Evolutionary conservation across 345 rosid genomes (phyloP).

Genomic region (Pistacia atlantica): DNA sequence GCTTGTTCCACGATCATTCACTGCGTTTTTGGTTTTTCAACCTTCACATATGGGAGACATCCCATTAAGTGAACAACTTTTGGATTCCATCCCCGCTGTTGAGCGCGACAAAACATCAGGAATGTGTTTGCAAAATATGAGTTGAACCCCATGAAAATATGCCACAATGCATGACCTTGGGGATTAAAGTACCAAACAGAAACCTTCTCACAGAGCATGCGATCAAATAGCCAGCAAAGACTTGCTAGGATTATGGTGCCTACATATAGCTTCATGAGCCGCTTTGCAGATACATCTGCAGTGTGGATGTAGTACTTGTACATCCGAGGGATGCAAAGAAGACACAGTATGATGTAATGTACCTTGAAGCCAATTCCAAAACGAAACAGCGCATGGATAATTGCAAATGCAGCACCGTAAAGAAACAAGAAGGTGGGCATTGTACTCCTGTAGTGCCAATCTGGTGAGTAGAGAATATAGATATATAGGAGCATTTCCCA

Average conservation of each 20-base stretch:
- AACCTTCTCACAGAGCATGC: slow-evolving; percentile 56
- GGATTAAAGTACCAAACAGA: slow-evolving; percentile 75
- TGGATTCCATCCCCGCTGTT: slow-evolving; percentile 80
- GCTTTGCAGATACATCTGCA: slow-evolving; percentile 60
- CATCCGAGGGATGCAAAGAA: slow-evolving; percentile 87
- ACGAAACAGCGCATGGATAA: slow-evolving; percentile 61
- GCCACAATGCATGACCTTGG: slow-evolving; percentile 96
- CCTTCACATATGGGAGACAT: slow-evolving; percentile 76
- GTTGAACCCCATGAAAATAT: slow-evolving; percentile 83
- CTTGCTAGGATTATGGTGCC: slow-evolving; percentile 60
- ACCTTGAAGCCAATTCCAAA: slow-evolving; percentile 87
- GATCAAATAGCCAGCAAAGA: slow-evolving; percentile 76
- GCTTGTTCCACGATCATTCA: slow-evolving; percentile 18
- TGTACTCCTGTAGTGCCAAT: slow-evolving; percentile 94
- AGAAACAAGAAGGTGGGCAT: slow-evolving; percentile 96
- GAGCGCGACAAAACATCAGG: slow-evolving; percentile 96
- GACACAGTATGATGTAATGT: slow-evolving; percentile 74
- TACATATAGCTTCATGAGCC: slow-evolving; percentile 69
- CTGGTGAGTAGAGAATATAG: slow-evolving; percentile 95
- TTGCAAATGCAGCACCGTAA: slow-evolving; percentile 82
- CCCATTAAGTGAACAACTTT: slow-evolving; percentile 59
- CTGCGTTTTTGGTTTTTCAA: slow-evolving; percentile 70
- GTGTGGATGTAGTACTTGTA: slow-evolving; percentile 96
- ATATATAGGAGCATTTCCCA: slow-evolving; percentile 97
- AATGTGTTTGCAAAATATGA: slow-evolving; percentile 89